Conservation (phyloP, 163 green algal genomes). For the Trebouxiophyceae sp. region DNA sequence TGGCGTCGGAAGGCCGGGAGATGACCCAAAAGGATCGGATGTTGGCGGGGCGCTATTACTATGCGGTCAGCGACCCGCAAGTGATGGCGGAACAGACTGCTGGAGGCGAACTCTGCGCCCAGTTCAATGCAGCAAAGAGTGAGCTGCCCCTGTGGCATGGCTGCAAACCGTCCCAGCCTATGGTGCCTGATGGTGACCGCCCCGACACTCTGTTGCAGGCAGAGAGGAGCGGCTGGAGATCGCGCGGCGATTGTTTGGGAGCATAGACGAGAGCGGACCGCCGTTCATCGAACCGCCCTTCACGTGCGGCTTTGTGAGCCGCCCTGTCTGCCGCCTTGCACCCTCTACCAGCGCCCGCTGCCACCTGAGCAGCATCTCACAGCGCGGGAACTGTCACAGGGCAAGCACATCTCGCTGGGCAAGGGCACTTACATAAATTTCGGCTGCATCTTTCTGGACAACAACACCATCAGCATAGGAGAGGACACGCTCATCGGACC, state of each 20-base stretch:
- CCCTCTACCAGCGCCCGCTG: not conserved
- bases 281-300: slow-evolving; percentile 24
- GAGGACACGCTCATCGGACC: slow-evolving; percentile 11
- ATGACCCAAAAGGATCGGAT: slow-evolving; percentile 11
- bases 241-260: slow-evolving; percentile 2
- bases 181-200: no score
- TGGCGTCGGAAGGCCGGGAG: no score
- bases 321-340: not conserved
- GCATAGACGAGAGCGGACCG: slow-evolving; percentile 7
- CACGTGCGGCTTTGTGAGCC: slow-evolving; percentile 22
- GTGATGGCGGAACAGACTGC: slow-evolving; percentile 1
- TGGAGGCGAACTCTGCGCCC: not conserved
- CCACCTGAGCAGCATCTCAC: no score
- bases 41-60: slow-evolving; percentile 6
- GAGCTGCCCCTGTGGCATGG: no score
- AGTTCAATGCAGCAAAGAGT: slow-evolving; percentile 9
- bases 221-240: no score
- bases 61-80: not conserved
- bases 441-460: slow-evolving; percentile 18
- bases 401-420: slow-evolving; percentile 24
- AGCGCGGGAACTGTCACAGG: slow-evolving; percentile 7
- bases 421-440: slow-evolving; percentile 27
- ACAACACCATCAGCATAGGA: slow-evolving; percentile 13
- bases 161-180: no score
- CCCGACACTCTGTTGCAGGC: no score